phyloP scores from a whole-genome alignment of 2,329 filamentous ascomycete genomes.

The Epichloe gansuensis region DNA sequence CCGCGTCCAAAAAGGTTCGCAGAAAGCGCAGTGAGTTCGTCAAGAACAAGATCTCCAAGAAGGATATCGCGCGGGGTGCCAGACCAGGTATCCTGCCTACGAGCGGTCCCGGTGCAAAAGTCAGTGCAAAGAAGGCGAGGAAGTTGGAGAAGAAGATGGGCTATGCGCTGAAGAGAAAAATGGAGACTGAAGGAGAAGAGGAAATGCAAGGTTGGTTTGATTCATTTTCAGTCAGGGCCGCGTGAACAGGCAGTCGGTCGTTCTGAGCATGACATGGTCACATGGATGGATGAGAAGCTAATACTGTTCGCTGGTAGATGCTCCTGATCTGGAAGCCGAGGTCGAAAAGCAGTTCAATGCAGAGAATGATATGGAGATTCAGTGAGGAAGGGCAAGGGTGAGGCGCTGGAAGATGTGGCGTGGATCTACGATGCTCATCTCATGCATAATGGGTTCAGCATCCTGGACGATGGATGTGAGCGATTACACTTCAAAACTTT shows the following conservation, averaged over 20 bases:
- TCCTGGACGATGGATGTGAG: not conserved
- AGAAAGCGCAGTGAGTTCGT: conserved; percentile 28
- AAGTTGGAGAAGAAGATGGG: conserved; percentile 43
- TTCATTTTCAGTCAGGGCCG: no score
- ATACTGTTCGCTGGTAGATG: conserved; percentile 9
- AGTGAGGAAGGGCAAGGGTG: conserved; percentile 1
- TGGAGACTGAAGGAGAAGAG: conserved; percentile 35
- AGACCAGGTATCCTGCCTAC: conserved; percentile 40
- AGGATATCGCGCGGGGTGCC: conserved; percentile 35
- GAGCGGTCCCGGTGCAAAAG: conserved; percentile 36
- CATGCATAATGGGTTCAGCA: not conserved
- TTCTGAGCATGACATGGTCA: not conserved
- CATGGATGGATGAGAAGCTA: not conserved
- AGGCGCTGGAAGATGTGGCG: not conserved
- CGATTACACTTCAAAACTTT: not conserved
- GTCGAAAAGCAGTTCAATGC: conserved; percentile 5
- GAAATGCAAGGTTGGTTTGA: conserved; percentile 32
- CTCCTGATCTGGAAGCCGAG: conserved; percentile 3
- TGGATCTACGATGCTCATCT: not conserved
- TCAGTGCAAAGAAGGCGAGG: conserved; percentile 42
- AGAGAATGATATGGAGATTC: conserved; percentile 13
- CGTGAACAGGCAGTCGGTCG: not conserved
- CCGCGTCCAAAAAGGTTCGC: conserved; percentile 29
- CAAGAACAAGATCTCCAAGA: conserved; percentile 27
- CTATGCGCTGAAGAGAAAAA: conserved; percentile 39